These are phyloP conservation scores for Pythium phragmiticola DNA, from an alignment of 352 stramenopile genomes.

Conservation along the genomic window DNA sequence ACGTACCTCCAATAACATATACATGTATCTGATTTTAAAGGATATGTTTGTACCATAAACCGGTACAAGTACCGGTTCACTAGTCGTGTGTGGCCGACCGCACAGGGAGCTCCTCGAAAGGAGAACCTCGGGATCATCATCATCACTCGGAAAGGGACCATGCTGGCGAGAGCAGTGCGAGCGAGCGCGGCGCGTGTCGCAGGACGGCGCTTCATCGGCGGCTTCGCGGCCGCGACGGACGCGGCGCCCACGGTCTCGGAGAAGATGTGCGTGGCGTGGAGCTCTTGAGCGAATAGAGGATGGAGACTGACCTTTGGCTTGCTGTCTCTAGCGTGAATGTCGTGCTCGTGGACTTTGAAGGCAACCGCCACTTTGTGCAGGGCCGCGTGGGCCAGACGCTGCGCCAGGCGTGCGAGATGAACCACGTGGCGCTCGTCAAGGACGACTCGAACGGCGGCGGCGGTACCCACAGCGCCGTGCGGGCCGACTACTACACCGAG, in stretches of 20 bases:
- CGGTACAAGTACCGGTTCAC: constrained; percentile 7
- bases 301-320: background rate
- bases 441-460: constrained; percentile 86
- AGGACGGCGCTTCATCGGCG: constrained; percentile 33
- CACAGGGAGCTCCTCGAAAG: background rate
- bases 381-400: constrained; percentile 82
- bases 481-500: constrained; percentile 83
- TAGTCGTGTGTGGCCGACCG: constrained; percentile 18
- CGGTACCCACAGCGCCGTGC: constrained; percentile 58
- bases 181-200: constrained; percentile 28
- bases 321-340: constrained; percentile 64
- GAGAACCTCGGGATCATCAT: constrained; percentile 4
- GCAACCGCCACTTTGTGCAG: constrained; percentile 83
- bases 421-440: constrained; percentile 69
- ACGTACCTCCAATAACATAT: constrained; percentile 7
- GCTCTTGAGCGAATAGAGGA: background rate
- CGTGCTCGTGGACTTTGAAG: constrained; percentile 84
- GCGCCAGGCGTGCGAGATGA: constrained; percentile 81
- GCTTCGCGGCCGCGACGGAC: constrained; percentile 26
- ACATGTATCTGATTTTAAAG: constrained; percentile 13
- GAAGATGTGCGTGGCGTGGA: constrained; percentile 29
- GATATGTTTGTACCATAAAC: background rate
- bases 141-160: constrained; percentile 23
- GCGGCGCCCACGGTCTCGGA: constrained; percentile 31
- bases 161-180: constrained; percentile 33